Base-by-base conservation (phyloP, 164 flowering plant species). In the Magnolia changhungtana region DNA sequence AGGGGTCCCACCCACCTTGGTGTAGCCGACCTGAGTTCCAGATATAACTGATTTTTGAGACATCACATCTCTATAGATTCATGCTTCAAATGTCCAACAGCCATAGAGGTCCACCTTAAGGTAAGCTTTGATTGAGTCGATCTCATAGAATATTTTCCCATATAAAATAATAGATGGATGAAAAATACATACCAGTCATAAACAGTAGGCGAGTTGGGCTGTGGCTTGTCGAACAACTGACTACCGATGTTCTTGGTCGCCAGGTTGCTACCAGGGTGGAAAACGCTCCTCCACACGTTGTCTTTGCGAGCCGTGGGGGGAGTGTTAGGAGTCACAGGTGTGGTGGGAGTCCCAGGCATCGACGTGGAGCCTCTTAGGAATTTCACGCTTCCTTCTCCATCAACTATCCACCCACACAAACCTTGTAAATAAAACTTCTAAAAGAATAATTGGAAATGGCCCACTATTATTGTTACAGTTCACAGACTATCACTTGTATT, bases 281-380 rank as follows among this genome's bases (percentile, higher is more conserved):
- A 95, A 45, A 95, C 99, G 79, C 99, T 96, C 87, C 97, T 85
- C 99, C 99, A 92, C 9, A 92, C 97, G 87, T 94, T 92, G 8
- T 92, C 96, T 82, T 82, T 89, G 29, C 80, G 80, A 19, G 88
- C 75, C n/a, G 93, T 74, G 1, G 87, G 27, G 24, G 94, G 88
- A 4, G 95, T 88, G 19, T 21, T 69, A 0, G 97, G 97, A 1
- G 94, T 91, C 11, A 21, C 72, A 2, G 98, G 96, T 1, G 93
- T 85, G 7, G 75, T 14, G 3, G 91, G 90, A 0, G 90, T 82
- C 58, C 45, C 79, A 1, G 91, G 89, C 89, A 88, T 87, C 65
- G 97, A 88, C 77, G 84, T 6, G 18, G 92, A 88, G 29, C 29
- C 7, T 78, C 88, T 87, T 86, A 83, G 88, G 58, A 58, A 85